Conservation (phyloP, 768 basidiomycete species). For the Butyriboletus loyo region DNA sequence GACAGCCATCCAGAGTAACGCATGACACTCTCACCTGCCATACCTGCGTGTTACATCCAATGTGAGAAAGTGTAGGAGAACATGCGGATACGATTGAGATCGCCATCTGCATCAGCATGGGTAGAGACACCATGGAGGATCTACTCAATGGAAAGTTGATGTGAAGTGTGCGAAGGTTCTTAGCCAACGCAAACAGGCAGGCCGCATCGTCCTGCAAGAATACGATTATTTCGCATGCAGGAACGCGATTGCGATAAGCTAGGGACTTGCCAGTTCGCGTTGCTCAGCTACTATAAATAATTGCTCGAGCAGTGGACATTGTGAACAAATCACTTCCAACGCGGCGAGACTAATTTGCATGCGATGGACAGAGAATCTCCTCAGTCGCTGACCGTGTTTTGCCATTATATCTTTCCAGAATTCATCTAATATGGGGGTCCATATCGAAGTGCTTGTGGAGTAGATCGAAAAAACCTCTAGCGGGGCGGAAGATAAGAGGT, state of each 20-base stretch:
- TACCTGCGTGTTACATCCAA: constrained; percentile 67
- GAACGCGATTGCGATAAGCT: not conserved
- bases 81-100: constrained; percentile 48
- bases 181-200: constrained; percentile 42
- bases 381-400: constrained; percentile 50
- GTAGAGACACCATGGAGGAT: constrained; percentile 11
- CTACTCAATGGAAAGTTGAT: constrained; percentile 47
- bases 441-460: constrained; percentile 41
- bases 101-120: constrained; percentile 34
- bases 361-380: constrained; percentile 60
- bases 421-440: constrained; percentile 38
- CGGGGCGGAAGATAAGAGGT: constrained; percentile 47
- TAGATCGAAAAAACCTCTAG: constrained; percentile 65
- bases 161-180: constrained; percentile 54
- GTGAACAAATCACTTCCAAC: constrained; percentile 51
- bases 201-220: constrained; percentile 17
- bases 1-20: not conserved
- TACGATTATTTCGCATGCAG: not conserved
- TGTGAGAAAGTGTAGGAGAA: constrained; percentile 49
- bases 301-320: constrained; percentile 54
- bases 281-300: constrained; percentile 60
- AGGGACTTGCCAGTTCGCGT: constrained; percentile 40
- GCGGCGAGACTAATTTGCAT: constrained; percentile 52
- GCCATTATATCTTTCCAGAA: constrained; percentile 53
- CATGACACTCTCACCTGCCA: constrained; percentile 54